Percentiles rank a stretch among this genome's conserved stretches.
phyloP scores from a whole-genome alignment of 2,329 filamentous ascomycete species.

The Fusarium azukiicola region DNA sequence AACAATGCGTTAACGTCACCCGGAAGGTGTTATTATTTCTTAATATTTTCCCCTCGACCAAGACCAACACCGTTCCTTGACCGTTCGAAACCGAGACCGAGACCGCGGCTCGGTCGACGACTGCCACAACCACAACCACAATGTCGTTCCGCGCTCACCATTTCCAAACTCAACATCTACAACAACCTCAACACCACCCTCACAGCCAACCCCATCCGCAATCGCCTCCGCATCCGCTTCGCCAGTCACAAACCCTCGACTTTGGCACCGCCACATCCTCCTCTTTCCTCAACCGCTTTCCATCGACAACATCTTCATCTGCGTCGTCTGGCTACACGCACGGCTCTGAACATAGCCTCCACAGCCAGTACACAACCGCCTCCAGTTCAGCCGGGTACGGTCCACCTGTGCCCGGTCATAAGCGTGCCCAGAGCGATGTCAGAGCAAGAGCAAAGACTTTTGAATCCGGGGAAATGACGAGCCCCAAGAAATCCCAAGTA shows the following conservation, averaged over 20 bases:
- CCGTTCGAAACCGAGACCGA: slow-evolving; percentile 43
- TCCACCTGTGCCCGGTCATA: slow-evolving; percentile 75
- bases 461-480: slow-evolving; percentile 67
- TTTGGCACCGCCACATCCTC: slow-evolving; percentile 61
- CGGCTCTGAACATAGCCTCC: slow-evolving; percentile 77
- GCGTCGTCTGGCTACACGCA: slow-evolving; percentile 85
- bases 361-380: slow-evolving; percentile 84
- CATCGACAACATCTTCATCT: slow-evolving; percentile 86
- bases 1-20: slow-evolving; percentile 59
- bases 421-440: slow-evolving; percentile 88
- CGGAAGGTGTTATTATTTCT: slow-evolving; percentile 45
- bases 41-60: slow-evolving; percentile 40
- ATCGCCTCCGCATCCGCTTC: slow-evolving; percentile 61
- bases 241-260: slow-evolving; percentile 76
- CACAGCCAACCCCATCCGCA: slow-evolving; percentile 36
- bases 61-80: slow-evolving; percentile 18
- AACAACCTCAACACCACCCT: slow-evolving; percentile 45
- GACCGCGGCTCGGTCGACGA: slow-evolving; percentile 46
- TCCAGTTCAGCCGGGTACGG: slow-evolving; percentile 77
- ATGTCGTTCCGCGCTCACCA: slow-evolving; percentile 80
- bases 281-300: slow-evolving; percentile 76
- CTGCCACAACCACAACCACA: slow-evolving; percentile 50
- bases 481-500: slow-evolving; percentile 71
- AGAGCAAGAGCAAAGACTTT: slow-evolving; percentile 74
- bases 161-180: slow-evolving; percentile 48